Conservation (phyloP, 1,284 basidiomycete species). For the Rhizoctonia solani region DNA sequence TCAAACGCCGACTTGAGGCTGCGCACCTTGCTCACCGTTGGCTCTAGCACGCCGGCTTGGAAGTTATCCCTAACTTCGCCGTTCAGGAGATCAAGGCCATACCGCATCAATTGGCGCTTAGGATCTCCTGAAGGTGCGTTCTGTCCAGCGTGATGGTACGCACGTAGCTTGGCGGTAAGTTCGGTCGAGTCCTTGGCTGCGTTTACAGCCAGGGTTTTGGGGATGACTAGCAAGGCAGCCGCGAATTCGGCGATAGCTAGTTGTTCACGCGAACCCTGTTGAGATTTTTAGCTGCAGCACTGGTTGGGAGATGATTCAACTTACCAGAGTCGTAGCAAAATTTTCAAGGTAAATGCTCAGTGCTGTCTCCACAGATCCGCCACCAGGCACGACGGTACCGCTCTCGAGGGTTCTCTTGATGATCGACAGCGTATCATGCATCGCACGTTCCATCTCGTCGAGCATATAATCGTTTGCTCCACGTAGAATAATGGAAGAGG, state of each 20-base stretch:
- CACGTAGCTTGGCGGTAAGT: conserved; percentile 93
- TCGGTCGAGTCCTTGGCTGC: conserved; percentile 99
- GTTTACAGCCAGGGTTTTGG: conserved; percentile 96
- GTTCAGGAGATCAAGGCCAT: conserved; percentile 93
- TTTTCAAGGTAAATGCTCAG: conserved; percentile 98
- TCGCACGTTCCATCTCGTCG: conserved; percentile 97
- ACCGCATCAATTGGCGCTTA: conserved; percentile 93
- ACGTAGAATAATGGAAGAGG: conserved; percentile 89
- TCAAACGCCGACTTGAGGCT: conserved; percentile 96
- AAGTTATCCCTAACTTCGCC: conserved; percentile 97
- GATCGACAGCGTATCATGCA: conserved; percentile 94
- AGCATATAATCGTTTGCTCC: conserved; percentile 99
- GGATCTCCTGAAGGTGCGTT: conserved; percentile 88
- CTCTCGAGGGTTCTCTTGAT: conserved; percentile 98
- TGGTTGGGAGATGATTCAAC: conserved; percentile 42
- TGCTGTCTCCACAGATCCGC: conserved; percentile 96
- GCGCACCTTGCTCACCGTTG: conserved; percentile 95
- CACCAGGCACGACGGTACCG: conserved; percentile 94
- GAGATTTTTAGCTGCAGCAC: background rate
- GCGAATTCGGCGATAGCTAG: conserved; percentile 99
- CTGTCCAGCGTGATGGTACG: conserved; percentile 97
- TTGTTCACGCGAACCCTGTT: conserved; percentile 94
- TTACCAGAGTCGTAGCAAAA: conserved; percentile 94
- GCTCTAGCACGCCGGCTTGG: conserved; percentile 91
- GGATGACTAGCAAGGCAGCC: conserved; percentile 88